These are phyloP conservation scores for Ophiocordyceps robertsii DNA, from an alignment of 2,329 filamentous ascomycete species.

Conservation along the genomic window DNA sequence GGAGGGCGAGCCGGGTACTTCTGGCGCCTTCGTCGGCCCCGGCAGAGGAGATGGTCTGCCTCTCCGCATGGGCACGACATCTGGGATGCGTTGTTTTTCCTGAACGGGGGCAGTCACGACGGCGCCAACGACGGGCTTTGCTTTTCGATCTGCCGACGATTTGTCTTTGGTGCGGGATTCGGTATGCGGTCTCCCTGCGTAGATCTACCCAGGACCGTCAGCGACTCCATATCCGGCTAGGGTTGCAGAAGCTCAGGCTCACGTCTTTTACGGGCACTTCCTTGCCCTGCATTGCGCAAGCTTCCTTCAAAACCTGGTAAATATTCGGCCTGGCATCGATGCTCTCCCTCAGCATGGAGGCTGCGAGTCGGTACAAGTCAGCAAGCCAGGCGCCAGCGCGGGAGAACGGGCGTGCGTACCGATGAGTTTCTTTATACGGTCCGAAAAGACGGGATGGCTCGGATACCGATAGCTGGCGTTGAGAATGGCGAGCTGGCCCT, in stretches of 20 bases:
- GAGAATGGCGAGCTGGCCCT: slow-evolving; percentile 91
- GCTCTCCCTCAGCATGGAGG: slow-evolving; percentile 80
- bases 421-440: slow-evolving; percentile 79
- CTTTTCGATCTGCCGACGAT: slow-evolving; percentile 39
- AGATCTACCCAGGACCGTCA: slow-evolving; percentile 43
- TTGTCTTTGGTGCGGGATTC: slow-evolving; percentile 41
- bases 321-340: slow-evolving; percentile 74
- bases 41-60: slow-evolving; percentile 45
- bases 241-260: slow-evolving; percentile 19
- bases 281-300: slow-evolving; percentile 77
- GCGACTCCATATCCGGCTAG: neutral
- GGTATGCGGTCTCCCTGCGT: slow-evolving; percentile 48
- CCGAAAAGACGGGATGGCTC: slow-evolving; percentile 76
- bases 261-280: slow-evolving; percentile 84
- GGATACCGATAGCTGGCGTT: slow-evolving; percentile 93
- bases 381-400: neutral
- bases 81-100: slow-evolving; percentile 62
- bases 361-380: slow-evolving; percentile 25
- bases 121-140: slow-evolving; percentile 58
- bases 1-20: slow-evolving; percentile 34
- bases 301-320: slow-evolving; percentile 80
- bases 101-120: slow-evolving; percentile 66
- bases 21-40: slow-evolving; percentile 30
- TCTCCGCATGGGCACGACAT: slow-evolving; percentile 87
- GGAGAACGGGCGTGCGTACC: slow-evolving; percentile 33